These are phyloP conservation scores for Epichloe hybrida DNA, from an alignment of 2,329 filamentous ascomycete species.

Conservation along the genomic window DNA sequence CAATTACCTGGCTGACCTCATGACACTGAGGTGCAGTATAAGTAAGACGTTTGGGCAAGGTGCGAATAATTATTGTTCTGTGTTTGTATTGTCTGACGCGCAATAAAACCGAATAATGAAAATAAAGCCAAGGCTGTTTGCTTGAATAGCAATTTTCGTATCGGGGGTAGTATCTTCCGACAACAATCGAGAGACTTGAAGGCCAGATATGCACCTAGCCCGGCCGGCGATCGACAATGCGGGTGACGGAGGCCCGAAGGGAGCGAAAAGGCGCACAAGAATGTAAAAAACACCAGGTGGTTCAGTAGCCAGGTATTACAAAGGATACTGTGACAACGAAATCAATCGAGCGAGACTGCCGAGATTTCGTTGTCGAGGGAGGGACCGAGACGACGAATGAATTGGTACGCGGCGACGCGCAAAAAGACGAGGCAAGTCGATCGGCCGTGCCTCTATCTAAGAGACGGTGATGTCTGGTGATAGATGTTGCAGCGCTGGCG, in stretches of 20 bases:
- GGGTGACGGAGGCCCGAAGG: not conserved
- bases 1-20: conserved; percentile 45
- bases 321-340: conserved; percentile 14
- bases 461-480: not conserved
- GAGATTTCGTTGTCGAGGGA: not conserved
- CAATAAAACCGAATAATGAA: conserved; percentile 1
- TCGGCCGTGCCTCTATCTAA: not conserved
- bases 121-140: conserved; percentile 1
- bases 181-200: not conserved
- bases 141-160: not conserved
- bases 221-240: not conserved
- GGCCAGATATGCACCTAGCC: not conserved
- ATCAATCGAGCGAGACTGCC: not conserved
- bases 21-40: conserved; percentile 5
- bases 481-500: not conserved
- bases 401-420: not conserved
- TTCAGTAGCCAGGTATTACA: conserved; percentile 23
- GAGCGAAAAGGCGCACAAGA: conserved; percentile 3
- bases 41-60: not conserved
- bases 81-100: conserved; percentile 2
- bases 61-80: not conserved
- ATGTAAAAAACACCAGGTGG: conserved; percentile 5
- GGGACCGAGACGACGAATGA: not conserved
- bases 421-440: not conserved
- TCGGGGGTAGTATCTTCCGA: not conserved